Evolutionary conservation across 2,329 filamentous ascomycete species (phyloP), one percentile per base, ranked within the genome.

Genomic region (Botrytis deweyae): DNA sequence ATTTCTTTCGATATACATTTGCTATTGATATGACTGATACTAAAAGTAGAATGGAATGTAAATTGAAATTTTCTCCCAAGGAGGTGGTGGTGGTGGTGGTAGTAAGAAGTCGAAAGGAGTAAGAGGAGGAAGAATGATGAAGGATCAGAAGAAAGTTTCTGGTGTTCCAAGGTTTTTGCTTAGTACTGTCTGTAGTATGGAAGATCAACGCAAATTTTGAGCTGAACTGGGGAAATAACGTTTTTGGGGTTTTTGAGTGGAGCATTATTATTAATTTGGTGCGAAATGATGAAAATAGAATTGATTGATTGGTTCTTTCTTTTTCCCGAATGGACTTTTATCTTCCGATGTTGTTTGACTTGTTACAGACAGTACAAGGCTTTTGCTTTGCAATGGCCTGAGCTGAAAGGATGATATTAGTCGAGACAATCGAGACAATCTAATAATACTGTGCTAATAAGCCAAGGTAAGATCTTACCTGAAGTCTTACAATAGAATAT

Each of bases 1-100:
- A 64, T 78, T 73, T 68, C 40, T 77, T 80, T 81, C 79, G 77
- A 80, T 79, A 80, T 80, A 78, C 80, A 81, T 81, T 81, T 79
- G 80, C 74, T 77, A 76, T 18, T 73, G 29, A 72, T 46, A 66
- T 22, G 36, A 18, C 16, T 33, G 59, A 61, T 61, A 61, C 20
- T 61, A 25, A 9, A 33, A 40, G 36, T 44, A 25, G 67, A 62
- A 62, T 18, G 29, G 7, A n/a, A 46, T 46, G 38, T n/a, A 29
- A 29, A 36, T 46, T n/a, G 44, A 29, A 25, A 1, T 62, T 36
- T 36, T 70, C 68, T 62, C 68, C 68, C 52, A 2, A 38, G 68
- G 55, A 46, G 55, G 33, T 70, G 29, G 4, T 70, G n/a, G 40
- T 33, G 16, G 52, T 58, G 29, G 52, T n/a, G 44, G 52, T 29